phyloP scores from a whole-genome alignment of 352 stramenopile genomes.

The Phytophthora cactorum region DNA sequence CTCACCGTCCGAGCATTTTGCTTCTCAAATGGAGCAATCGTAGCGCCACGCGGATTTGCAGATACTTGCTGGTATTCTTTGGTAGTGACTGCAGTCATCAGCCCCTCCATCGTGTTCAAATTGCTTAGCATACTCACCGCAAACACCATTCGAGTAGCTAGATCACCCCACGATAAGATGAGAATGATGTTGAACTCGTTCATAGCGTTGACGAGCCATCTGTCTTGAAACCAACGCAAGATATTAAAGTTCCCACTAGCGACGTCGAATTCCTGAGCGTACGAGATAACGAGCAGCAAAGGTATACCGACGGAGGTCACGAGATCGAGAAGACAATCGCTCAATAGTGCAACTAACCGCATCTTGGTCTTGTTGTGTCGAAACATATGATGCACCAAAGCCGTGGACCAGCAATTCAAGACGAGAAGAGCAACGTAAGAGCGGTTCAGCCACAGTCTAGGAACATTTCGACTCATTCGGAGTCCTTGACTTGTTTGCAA shows the following conservation, averaged over 20 bases:
- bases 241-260: conserved; percentile 26
- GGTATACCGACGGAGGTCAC: conserved; percentile 38
- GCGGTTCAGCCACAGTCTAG: conserved; percentile 43
- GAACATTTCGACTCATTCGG: conserved; percentile 36
- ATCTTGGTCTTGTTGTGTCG: conserved; percentile 33
- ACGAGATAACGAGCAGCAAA: conserved; percentile 26
- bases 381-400: conserved; percentile 43
- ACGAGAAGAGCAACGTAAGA: conserved; percentile 41
- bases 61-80: not conserved
- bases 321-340: conserved; percentile 37
- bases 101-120: conserved; percentile 37
- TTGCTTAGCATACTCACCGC: conserved; percentile 42
- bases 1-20: not conserved
- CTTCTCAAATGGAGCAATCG: conserved; percentile 21
- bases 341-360: conserved; percentile 26
- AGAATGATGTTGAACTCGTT: conserved; percentile 47
- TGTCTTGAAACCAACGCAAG: conserved; percentile 35
- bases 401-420: conserved; percentile 44
- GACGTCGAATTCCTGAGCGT: conserved; percentile 25
- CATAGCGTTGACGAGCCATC: conserved; percentile 39
- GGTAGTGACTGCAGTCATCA: conserved; percentile 17
- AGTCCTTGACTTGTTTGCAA: conserved; percentile 39
- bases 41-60: conserved; percentile 3
- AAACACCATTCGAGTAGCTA: conserved; percentile 34
- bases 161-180: conserved; percentile 35